These are phyloP conservation scores for Tilletia caries DNA, from an alignment of 1,284 basidiomycete genomes.

Conservation along the genomic window DNA sequence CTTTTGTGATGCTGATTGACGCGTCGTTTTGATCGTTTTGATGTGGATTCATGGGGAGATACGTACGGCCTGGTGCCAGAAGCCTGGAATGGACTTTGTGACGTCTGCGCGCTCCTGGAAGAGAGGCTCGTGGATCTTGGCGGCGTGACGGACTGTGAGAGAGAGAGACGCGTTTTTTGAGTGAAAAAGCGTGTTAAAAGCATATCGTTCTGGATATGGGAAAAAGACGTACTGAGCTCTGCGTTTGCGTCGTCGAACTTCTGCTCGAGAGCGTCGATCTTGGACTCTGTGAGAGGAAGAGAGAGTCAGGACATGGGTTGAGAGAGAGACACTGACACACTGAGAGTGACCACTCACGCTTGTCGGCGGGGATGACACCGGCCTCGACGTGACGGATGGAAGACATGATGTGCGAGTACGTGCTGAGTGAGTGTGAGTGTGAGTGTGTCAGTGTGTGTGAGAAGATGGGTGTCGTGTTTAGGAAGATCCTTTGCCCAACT, in stretches of 20 bases:
- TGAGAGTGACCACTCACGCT: not conserved
- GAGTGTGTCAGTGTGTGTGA: not conserved
- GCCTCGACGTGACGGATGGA: not conserved
- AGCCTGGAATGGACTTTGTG: constrained; percentile 37
- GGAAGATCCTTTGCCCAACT: not conserved
- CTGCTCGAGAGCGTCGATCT: constrained; percentile 7
- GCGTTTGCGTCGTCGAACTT: constrained; percentile 13
- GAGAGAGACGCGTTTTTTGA: not conserved
- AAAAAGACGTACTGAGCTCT: constrained; percentile 4
- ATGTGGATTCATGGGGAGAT: too few species aligned
- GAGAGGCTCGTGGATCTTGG: constrained; percentile 42
- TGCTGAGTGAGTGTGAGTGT: not conserved
- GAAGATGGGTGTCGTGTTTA: not conserved
- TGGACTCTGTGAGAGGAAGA: not conserved
- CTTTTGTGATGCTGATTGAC: too few species aligned
- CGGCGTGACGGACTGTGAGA: constrained; percentile 1
- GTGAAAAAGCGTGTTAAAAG: too few species aligned
- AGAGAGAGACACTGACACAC: not conserved
- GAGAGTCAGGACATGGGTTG: not conserved
- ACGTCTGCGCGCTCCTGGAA: constrained; percentile 46
- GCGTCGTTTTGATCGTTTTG: too few species aligned
- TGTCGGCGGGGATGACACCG: not conserved
- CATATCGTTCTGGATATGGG: not conserved
- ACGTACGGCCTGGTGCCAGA: constrained; percentile 47
- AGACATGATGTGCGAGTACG: not conserved